Base-by-base conservation (phyloP, 345 rosid genomes). In the Pseudoturritis turrita region DNA sequence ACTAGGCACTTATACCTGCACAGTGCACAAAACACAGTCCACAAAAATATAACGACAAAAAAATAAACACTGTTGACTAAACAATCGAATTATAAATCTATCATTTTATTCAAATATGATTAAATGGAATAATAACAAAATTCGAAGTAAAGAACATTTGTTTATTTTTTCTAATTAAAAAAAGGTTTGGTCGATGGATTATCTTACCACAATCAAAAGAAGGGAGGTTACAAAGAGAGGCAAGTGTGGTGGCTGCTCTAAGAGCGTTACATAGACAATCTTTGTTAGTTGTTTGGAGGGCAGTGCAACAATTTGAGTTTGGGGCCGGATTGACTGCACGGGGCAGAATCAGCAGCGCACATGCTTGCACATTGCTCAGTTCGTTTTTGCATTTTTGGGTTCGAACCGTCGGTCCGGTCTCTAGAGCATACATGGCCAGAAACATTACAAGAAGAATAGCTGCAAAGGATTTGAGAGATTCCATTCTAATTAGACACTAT, bases 211-310 rank as follows among this genome's bases (percentile, higher is more conserved):
- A 75, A 36, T 45, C 58, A 21, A 75, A 68, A 25, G 79, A n/a
- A 8, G 79, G 74, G 58, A 75, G 69, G 52, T 75, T 75, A 53
- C 79, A 75, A 60, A 55, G 63, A 69, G 70, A 43, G 26, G 70
- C 54, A 45, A 75, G 62, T 51, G 74, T 49, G 35, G 79, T 68
- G 58, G 79, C 70, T 60, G 70, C 74, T 22, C 64, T 41, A 68
- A 75, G 70, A 29, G 79, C 79, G 39, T 53, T 61, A 54, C 79
- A 75, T n/a, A 75, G 22, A 60, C 79, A 75, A 35, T 61, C 65
- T 53, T 68, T 68, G 65, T 62, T 53, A 28, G 79, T 68, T 35
- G 79, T 5, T 25, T 62, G 63, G 23, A 75, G 62, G 18, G 79
- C 79, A 39, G 11, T 15, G 56, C 79, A 75, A 25, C 79, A 75